Evolutionary conservation across 1,284 basidiomycete species (phyloP).

Genomic region (Rhodotorula sp.): DNA sequence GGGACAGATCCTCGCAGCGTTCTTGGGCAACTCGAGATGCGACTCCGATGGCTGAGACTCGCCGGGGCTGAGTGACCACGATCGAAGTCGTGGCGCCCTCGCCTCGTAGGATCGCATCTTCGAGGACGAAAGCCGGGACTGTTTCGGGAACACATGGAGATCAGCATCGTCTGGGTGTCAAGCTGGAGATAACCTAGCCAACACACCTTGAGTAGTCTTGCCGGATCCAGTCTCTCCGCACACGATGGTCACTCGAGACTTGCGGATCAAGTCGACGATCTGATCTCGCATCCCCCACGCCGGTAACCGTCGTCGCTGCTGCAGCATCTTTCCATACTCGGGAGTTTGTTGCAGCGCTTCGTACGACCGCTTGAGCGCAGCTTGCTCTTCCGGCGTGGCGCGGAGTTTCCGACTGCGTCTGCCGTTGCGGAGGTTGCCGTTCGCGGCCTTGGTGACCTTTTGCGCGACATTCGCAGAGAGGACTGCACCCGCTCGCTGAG

Average conservation of each 20-base stretch:
- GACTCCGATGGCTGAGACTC: conserved; percentile 85
- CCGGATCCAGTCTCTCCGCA: conserved; percentile 84
- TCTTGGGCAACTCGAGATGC: conserved; percentile 83
- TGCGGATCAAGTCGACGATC: conserved; percentile 63
- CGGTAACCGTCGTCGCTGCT: conserved; percentile 65
- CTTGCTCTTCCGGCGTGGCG: conserved; percentile 55
- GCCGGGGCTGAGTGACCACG: conserved; percentile 83
- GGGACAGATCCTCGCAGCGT: conserved; percentile 69
- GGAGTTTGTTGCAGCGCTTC: conserved; percentile 50
- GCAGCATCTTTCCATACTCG: conserved; percentile 62
- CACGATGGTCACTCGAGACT: conserved; percentile 70
- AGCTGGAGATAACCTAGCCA: too few relatives aligned
- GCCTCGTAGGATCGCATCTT: conserved; percentile 66
- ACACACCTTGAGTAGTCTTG: conserved; percentile 75
- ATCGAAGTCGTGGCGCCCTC: conserved; percentile 71
- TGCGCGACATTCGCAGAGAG: conserved; percentile 7
- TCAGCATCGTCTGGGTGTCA: neutral
- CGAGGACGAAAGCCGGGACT: conserved; percentile 51
- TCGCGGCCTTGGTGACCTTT: conserved; percentile 47
- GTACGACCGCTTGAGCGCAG: conserved; percentile 56
- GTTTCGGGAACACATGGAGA: neutral
- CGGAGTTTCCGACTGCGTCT: conserved; percentile 45
- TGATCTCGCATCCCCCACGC: conserved; percentile 66
- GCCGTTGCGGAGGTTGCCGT: neutral
- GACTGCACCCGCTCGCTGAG: neutral